Percentiles rank a stretch among this genome's conserved stretches.
These are phyloP conservation scores for Priceomyces haplophilus DNA, from an alignment of 805 yeast genomes.

Conservation along the genomic window DNA sequence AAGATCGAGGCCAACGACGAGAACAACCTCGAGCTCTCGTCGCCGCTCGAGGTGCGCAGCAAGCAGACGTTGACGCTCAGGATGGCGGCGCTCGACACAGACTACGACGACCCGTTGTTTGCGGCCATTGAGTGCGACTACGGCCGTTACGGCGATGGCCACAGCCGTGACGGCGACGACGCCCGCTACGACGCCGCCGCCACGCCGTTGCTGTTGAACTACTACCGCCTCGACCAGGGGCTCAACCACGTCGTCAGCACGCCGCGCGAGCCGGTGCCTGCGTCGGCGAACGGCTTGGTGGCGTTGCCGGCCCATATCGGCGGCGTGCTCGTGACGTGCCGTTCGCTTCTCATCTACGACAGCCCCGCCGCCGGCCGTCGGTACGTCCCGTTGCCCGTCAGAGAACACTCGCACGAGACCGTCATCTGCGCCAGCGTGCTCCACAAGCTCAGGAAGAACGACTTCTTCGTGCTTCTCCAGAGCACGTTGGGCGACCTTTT, in stretches of 20 bases:
- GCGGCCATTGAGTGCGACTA: slow-evolving; percentile 72
- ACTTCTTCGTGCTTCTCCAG: slow-evolving; percentile 70
- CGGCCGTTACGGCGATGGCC: too few relatives aligned
- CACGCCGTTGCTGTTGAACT: slow-evolving; percentile 41
- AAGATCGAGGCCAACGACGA: slow-evolving; percentile 49
- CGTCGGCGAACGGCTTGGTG: slow-evolving; percentile 50
- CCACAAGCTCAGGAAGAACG: slow-evolving; percentile 58
- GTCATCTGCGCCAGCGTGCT: slow-evolving; percentile 54
- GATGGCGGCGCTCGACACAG: slow-evolving; percentile 65
- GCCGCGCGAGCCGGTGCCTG: slow-evolving; percentile 16
- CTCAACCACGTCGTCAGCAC: slow-evolving; percentile 67
- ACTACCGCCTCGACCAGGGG: slow-evolving; percentile 84
- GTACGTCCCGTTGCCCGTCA: slow-evolving; percentile 54
- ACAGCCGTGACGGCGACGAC: too few relatives aligned
- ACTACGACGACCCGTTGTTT: slow-evolving; percentile 80
- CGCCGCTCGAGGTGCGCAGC: slow-evolving; percentile 71
- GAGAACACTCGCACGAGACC: slow-evolving; percentile 24
- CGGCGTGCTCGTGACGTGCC: slow-evolving; percentile 66
- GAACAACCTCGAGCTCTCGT: slow-evolving; percentile 49
- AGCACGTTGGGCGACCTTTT: slow-evolving; percentile 69
- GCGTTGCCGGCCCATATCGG: slow-evolving; percentile 70
- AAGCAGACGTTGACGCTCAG: slow-evolving; percentile 50
- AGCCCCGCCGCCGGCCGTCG: slow-evolving; percentile 25
- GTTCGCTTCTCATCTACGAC: slow-evolving; percentile 51
- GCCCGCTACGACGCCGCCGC: slow-evolving; percentile 12